Percentiles rank a stretch among this genome's conserved stretches.
Conservation (phyloP, 768 basidiomycete species). For the Phaeotremella skinneri region DNA sequence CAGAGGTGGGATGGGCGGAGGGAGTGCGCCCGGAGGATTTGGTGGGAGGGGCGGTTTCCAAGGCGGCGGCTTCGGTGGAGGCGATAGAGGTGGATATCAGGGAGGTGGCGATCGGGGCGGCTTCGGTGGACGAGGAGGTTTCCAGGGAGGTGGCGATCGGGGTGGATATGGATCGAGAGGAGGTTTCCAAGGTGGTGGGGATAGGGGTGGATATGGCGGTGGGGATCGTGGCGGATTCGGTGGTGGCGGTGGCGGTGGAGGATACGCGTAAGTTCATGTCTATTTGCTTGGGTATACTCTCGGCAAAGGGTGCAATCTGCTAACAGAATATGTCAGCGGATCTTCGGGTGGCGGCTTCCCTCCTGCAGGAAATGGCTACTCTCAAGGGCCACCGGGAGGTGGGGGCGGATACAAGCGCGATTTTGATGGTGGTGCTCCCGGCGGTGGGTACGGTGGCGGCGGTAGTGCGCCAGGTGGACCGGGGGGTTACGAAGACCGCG, state of each 20-base stretch:
- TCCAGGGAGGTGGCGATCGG: slow-evolving; percentile 43
- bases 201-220: slow-evolving; percentile 30
- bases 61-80: slow-evolving; percentile 42
- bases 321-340: background rate
- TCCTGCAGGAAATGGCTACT: slow-evolving; percentile 8
- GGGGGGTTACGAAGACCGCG: slow-evolving; percentile 34
- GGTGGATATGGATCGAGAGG: slow-evolving; percentile 51
- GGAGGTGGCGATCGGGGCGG: slow-evolving; percentile 41
- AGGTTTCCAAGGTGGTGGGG: slow-evolving; percentile 41
- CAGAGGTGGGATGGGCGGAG: slow-evolving; percentile 14
- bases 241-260: slow-evolving; percentile 25
- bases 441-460: slow-evolving; percentile 21
- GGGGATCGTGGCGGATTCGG: slow-evolving; percentile 17
- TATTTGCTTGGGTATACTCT: background rate
- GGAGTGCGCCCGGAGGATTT: slow-evolving; percentile 32
- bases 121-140: slow-evolving; percentile 43
- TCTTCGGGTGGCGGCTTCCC: slow-evolving; percentile 20
- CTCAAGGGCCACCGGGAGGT: slow-evolving; percentile 31
- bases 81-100: slow-evolving; percentile 33
- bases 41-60: slow-evolving; percentile 28
- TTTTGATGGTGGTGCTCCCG: slow-evolving; percentile 24
- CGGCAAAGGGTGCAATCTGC: too few relatives aligned
- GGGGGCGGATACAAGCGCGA: slow-evolving; percentile 40
- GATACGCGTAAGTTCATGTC: slow-evolving; percentile 25
- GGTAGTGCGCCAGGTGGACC: slow-evolving; percentile 8